phyloP scores from a whole-genome alignment of 192 early-diverging fungal genomes.

The Coemansia interrupta region DNA sequence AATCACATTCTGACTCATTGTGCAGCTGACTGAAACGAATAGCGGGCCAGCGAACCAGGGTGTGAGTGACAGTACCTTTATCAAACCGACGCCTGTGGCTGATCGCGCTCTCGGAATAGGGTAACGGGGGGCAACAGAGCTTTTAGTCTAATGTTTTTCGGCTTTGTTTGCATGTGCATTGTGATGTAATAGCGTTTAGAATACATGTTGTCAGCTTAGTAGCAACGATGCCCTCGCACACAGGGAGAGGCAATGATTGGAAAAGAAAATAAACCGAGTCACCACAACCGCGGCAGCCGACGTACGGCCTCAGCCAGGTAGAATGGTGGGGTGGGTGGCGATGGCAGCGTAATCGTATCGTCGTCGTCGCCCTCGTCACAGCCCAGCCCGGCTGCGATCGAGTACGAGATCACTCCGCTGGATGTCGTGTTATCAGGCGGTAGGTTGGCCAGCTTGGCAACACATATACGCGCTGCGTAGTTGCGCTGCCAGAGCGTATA shows the following conservation, averaged over 20 bases:
- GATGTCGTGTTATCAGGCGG: constrained; percentile 32
- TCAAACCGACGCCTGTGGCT: too few species aligned
- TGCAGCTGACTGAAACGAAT: too few species aligned
- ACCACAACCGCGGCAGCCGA: constrained; percentile 1
- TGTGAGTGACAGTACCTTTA: too few species aligned
- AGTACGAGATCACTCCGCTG: not conserved
- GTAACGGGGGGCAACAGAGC: too few species aligned
- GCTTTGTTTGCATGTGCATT: too few species aligned
- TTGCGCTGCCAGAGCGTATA: constrained; percentile 55
- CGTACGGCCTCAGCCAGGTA: not conserved
- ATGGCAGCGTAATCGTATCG: constrained; percentile 37
- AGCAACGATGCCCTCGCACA: not conserved
- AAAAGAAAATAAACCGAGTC: not conserved
- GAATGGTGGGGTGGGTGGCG: constrained; percentile 26
- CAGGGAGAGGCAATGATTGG: too few species aligned
- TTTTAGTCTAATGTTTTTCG: too few species aligned
- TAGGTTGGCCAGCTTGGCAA: constrained; percentile 51
- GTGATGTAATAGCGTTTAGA: too few species aligned
- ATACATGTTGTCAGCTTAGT: not conserved
- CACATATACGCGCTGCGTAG: constrained; percentile 51
- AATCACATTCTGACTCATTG: too few species aligned
- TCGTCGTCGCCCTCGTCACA: constrained; percentile 46
- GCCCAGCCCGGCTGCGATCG: constrained; percentile 34
- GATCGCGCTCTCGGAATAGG: too few species aligned
- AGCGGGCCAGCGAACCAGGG: too few species aligned